Percentiles rank a stretch among this genome's conserved stretches.
These are phyloP conservation scores for Yamadazyma endophytica DNA, from an alignment of 805 yeast species.

Conservation along the genomic window DNA sequence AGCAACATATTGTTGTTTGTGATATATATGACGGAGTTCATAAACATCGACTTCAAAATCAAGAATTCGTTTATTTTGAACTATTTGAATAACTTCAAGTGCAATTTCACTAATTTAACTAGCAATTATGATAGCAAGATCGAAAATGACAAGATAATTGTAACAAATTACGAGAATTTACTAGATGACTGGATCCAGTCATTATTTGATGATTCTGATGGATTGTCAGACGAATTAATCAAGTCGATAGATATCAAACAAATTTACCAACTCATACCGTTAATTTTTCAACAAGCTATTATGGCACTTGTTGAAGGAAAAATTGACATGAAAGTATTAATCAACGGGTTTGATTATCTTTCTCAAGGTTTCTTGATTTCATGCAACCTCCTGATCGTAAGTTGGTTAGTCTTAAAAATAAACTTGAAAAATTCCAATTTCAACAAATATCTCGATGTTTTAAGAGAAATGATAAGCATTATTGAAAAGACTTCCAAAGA, in stretches of 20 bases:
- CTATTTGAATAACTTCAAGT: conserved; percentile 30
- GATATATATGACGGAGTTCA: conserved; percentile 4
- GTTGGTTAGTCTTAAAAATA: conserved; percentile 23
- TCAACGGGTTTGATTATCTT: conserved; percentile 83
- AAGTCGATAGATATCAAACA: conserved; percentile 63
- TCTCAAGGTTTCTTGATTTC: conserved; percentile 71
- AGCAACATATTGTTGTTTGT: conserved; percentile 49
- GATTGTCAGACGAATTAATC: conserved; percentile 80
- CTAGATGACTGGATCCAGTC: conserved; percentile 72
- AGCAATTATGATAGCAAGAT: conserved; percentile 9
- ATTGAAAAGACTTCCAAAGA: conserved; percentile 15
- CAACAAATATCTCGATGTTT: conserved; percentile 15
- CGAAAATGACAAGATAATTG: conserved; percentile 27
- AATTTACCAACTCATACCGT: conserved; percentile 64
- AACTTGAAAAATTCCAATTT: conserved; percentile 10
- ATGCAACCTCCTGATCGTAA: conserved; percentile 39
- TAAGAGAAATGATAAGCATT: conserved; percentile 23
- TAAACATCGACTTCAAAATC: conserved; percentile 19
- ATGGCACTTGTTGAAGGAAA: conserved; percentile 52
- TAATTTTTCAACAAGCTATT: conserved; percentile 69
- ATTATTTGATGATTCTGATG: conserved; percentile 62
- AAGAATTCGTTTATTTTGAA: conserved; percentile 28
- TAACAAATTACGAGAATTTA: conserved; percentile 29
- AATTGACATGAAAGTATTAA: conserved; percentile 55
- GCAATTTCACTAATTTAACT: conserved; percentile 28